These are phyloP conservation scores for Plasmodium adleri DNA, from an alignment of 169 alveolate species.

Conservation along the genomic window DNA sequence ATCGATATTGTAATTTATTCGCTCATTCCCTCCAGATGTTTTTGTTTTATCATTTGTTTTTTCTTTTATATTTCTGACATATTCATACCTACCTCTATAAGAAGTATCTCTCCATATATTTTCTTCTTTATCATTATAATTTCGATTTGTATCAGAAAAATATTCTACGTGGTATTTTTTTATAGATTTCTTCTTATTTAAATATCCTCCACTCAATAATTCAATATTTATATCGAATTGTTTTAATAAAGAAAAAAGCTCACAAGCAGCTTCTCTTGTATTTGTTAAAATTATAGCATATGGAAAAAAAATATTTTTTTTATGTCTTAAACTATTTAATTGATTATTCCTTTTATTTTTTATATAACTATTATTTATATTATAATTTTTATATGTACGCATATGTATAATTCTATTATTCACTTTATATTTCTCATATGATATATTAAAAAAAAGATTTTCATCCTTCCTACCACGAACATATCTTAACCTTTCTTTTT, in stretches of 20 bases:
- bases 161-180: conserved; percentile 39
- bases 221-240: conserved; percentile 71
- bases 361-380: conserved; percentile 40
- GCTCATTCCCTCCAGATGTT: neutral
- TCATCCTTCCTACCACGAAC: conserved; percentile 20
- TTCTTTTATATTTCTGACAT: neutral
- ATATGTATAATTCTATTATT: conserved; percentile 52
- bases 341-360: conserved; percentile 60
- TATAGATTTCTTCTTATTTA: conserved; percentile 59
- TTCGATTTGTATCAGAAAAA: neutral
- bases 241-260: conserved; percentile 66
- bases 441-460: conserved; percentile 65
- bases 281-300: conserved; percentile 73
- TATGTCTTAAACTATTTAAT: conserved; percentile 71
- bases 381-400: conserved; percentile 45
- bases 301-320: conserved; percentile 57
- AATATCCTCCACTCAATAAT: conserved; percentile 62
- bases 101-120: neutral
- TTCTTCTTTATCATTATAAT: neutral
- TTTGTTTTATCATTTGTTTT: conserved; percentile 25
- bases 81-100: too few relatives aligned
- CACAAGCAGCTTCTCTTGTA: conserved; percentile 76
- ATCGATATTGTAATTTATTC: conserved; percentile 60
- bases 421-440: conserved; percentile 65
- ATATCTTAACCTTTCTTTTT: conserved; percentile 60